Percentiles rank a stretch among this genome's conserved stretches.
Evolutionary conservation across 192 early-diverging fungal species (phyloP).

Genomic region (Coemansia sp.): DNA sequence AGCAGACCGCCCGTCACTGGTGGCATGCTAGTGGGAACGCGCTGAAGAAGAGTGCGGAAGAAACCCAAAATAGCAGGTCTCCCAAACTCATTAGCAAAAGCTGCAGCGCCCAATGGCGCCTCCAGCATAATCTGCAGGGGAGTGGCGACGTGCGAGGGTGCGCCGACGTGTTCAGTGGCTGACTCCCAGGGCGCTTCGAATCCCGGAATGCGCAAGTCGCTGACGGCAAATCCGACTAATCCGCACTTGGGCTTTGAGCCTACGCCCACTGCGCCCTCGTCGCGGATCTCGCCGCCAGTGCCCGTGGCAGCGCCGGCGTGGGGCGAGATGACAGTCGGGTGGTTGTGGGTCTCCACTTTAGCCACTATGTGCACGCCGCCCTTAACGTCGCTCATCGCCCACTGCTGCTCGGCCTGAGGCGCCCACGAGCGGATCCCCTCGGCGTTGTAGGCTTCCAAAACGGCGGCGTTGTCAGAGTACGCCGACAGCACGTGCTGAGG

Average conservation of each 20-base stretch:
- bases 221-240: conserved; percentile 93
- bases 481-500: conserved; percentile 90
- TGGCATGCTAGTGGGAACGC: conserved; percentile 33
- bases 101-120: conserved; percentile 95
- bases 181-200: conserved; percentile 94
- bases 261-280: conserved; percentile 96
- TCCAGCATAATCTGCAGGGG: conserved; percentile 98
- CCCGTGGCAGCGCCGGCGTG: conserved; percentile 98
- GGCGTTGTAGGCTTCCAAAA: conserved; percentile 63
- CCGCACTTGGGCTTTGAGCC: conserved; percentile 97
- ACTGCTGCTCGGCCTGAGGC: conserved; percentile 24
- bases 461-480: conserved; percentile 98
- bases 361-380: conserved; percentile 81
- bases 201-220: conserved; percentile 92
- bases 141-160: conserved; percentile 88
- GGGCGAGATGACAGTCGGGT: conserved; percentile 98
- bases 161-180: conserved; percentile 65
- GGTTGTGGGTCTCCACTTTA: conserved; percentile 99
- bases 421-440: conserved; percentile 45
- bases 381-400: conserved; percentile 30
- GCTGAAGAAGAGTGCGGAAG: conserved; percentile 89
- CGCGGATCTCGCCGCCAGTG: conserved; percentile 99
- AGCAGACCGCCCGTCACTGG: conserved; percentile 12
- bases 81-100: conserved; percentile 99
- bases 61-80: conserved; percentile 93